A percentile compares a stretch with the other conserved stretches of the same genome.
These are phyloP conservation scores for Triticum turgidum DNA, from an alignment of 176 grass and related monocot genomes.

Conservation along the genomic window DNA sequence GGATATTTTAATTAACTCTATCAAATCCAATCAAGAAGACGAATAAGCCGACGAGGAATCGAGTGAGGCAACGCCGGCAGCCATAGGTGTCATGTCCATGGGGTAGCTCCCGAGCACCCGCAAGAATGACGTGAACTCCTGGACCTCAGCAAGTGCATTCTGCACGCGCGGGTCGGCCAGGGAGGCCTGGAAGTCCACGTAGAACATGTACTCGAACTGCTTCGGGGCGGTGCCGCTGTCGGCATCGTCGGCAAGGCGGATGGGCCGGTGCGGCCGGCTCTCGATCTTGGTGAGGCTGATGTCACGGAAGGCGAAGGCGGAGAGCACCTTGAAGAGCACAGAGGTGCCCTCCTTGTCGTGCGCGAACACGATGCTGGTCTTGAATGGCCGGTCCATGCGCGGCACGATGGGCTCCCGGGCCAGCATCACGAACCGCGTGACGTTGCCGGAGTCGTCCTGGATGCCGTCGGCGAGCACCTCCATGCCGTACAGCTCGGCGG, in stretches of 20 bases:
- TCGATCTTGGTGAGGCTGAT: constrained; percentile 85
- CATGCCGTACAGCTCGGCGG: constrained; percentile 85
- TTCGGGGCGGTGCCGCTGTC: constrained; percentile 66
- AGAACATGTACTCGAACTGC: constrained; percentile 98
- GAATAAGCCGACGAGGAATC: background rate
- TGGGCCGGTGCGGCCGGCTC: constrained; percentile 67
- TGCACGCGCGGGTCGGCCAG: constrained; percentile 75
- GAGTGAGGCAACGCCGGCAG: constrained; percentile 28
- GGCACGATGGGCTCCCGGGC: constrained; percentile 86
- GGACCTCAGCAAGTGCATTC: constrained; percentile 84
- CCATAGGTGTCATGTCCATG: constrained; percentile 94
- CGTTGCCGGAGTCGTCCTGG: constrained; percentile 79
- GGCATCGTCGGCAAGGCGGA: constrained; percentile 73
- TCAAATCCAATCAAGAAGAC: background rate
- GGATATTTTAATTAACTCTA: too few species aligned
- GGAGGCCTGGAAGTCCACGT: constrained; percentile 77
- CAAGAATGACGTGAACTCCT: constrained; percentile 86
- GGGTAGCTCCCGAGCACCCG: constrained; percentile 88
- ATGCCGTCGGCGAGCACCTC: constrained; percentile 78
- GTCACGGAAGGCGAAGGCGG: constrained; percentile 74
- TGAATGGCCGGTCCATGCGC: constrained; percentile 82
- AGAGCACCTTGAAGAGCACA: constrained; percentile 82
- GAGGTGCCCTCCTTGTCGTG: constrained; percentile 65
- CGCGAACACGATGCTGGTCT: constrained; percentile 95
- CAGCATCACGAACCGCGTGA: constrained; percentile 90